Conservation (phyloP, 345 rosid species). For the Euclidium syriacum region DNA sequence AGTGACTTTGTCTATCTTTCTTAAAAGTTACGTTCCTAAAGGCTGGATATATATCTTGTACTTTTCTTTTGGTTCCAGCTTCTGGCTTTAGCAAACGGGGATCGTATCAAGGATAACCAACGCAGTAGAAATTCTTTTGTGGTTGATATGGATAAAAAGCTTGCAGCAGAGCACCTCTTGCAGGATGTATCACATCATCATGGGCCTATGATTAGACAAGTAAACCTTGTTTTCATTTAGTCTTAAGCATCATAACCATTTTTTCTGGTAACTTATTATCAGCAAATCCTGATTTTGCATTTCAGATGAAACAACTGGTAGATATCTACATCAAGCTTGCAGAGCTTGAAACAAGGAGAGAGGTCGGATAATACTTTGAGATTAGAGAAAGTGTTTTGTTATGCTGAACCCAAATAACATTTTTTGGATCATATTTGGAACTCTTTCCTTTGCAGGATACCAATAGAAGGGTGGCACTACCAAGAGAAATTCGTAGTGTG, state of each 20-base stretch:
- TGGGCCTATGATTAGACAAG: conserved; percentile 77
- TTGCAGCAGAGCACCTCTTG: conserved; percentile 78
- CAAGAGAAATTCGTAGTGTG: conserved; percentile 86
- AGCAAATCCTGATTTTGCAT: conserved; percentile 3
- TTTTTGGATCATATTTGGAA: conserved; percentile 5
- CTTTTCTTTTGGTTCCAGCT: conserved; percentile 43
- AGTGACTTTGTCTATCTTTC: conserved; percentile 1
- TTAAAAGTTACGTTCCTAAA: not conserved
- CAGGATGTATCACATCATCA: conserved; percentile 62
- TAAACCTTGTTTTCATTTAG: conserved; percentile 22
- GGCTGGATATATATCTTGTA: conserved; percentile 6
- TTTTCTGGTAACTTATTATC: conserved; percentile 1
- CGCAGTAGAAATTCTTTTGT: conserved; percentile 86
- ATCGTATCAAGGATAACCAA: conserved; percentile 91
- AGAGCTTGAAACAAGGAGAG: conserved; percentile 90
- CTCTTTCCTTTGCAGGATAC: conserved; percentile 53
- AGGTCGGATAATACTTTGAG: conserved; percentile 46
- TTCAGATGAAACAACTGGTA: conserved; percentile 91
- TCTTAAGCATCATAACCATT: conserved; percentile 9
- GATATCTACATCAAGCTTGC: conserved; percentile 95
- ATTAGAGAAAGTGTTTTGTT: not conserved
- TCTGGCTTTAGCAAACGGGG: conserved; percentile 94
- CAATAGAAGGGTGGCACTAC: conserved; percentile 56
- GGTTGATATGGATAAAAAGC: conserved; percentile 87
- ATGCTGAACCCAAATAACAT: conserved; percentile 4